Conservation (phyloP, 352 stramenopile species). For the Stramenopiles sp. region DNA sequence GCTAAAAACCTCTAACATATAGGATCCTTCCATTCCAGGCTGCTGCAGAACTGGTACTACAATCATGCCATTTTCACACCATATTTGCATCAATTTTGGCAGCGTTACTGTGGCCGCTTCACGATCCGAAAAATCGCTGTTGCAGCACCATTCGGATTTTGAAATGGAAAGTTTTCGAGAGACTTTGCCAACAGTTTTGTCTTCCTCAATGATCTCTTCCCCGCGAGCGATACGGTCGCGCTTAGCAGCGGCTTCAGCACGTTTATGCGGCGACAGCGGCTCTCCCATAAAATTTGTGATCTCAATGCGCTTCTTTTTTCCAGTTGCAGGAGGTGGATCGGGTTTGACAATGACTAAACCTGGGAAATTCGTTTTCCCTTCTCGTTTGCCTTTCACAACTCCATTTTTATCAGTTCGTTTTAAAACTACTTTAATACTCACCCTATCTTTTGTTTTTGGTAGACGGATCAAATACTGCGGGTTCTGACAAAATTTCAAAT, state of each 20-base stretch:
- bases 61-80: conserved; percentile 27
- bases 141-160: not conserved
- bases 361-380: conserved; percentile 10
- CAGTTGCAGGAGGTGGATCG: conserved; percentile 21
- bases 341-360: conserved; percentile 28
- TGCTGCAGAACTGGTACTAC: conserved; percentile 51
- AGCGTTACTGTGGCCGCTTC: not conserved
- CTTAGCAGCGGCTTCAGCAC: not conserved
- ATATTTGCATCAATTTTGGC: not conserved
- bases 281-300: conserved; percentile 11
- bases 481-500: conserved; percentile 51
- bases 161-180: not conserved
- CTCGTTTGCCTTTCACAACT: not conserved
- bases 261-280: not conserved
- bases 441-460: conserved; percentile 25
- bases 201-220: not conserved
- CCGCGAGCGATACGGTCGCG: not conserved
- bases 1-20: conserved; percentile 58
- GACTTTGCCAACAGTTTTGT: not conserved
- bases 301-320: conserved; percentile 15
- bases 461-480: conserved; percentile 58
- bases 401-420: conserved; percentile 31
- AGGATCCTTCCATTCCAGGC: conserved; percentile 39
- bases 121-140: not conserved
- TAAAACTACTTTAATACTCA: conserved; percentile 45